Evolutionary conservation across 2,329 filamentous ascomycete species (phyloP).

Genomic region (Sclerotinia trifoliorum): DNA sequence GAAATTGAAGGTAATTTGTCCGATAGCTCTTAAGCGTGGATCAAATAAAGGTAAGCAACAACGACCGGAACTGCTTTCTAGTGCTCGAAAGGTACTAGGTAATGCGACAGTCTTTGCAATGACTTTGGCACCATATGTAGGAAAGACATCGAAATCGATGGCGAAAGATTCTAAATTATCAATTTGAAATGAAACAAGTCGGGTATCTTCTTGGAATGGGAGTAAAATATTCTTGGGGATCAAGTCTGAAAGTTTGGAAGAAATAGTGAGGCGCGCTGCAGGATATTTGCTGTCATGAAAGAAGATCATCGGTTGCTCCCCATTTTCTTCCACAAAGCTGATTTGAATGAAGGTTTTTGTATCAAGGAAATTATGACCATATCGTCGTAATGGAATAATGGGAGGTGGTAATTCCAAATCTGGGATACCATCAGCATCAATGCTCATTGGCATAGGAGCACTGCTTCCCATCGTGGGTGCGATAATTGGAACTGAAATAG

Average conservation of each 20-base stretch:
- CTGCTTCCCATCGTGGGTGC: conserved; percentile 37
- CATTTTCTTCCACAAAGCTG: conserved; percentile 70
- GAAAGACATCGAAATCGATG: conserved; percentile 96
- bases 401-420: conserved; percentile 89
- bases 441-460: conserved; percentile 58
- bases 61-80: conserved; percentile 70
- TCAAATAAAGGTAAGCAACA: conserved; percentile 92
- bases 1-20: conserved; percentile 89
- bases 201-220: conserved; percentile 93
- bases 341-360: conserved; percentile 96
- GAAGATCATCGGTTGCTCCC: conserved; percentile 79
- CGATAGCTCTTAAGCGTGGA: conserved; percentile 84
- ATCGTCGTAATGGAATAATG: conserved; percentile 90
- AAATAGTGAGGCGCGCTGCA: conserved; percentile 90
- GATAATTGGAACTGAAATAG: conserved; percentile 39
- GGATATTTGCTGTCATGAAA: conserved; percentile 97
- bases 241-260: conserved; percentile 91
- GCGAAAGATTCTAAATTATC: conserved; percentile 91
- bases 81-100: conserved; percentile 77
- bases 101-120: conserved; percentile 94
- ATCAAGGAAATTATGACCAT: conserved; percentile 97
- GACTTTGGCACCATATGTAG: conserved; percentile 94
- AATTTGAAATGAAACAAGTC: conserved; percentile 91
- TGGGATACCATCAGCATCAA: conserved; percentile 86
- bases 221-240: conserved; percentile 95